phyloP scores from a whole-genome alignment of 2,329 filamentous ascomycete genomes.

The Pseudogymnoascus sp. region DNA sequence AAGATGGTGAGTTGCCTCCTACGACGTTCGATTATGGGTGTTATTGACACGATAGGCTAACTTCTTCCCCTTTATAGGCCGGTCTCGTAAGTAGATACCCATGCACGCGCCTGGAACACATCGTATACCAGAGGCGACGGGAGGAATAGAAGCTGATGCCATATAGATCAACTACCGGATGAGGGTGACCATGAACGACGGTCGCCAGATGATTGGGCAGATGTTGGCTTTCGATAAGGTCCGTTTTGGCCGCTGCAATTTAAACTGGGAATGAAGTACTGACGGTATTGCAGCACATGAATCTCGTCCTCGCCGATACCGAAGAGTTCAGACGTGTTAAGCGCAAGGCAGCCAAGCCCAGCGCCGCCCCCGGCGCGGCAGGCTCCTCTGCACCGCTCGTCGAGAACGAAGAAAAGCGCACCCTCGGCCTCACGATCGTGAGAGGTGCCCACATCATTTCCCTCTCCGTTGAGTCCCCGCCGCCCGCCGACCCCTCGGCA shows the following conservation, averaged over 20 bases:
- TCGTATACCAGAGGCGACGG: neutral
- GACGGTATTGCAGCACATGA: conserved; percentile 71
- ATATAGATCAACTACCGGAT: conserved; percentile 97
- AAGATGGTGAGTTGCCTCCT: conserved; percentile 79
- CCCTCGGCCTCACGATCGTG: conserved; percentile 89
- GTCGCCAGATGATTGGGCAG: conserved; percentile 91
- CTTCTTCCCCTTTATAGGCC: conserved; percentile 48
- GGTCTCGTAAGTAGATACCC: conserved; percentile 54
- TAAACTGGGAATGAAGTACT: conserved; percentile 4
- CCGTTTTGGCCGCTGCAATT: conserved; percentile 15
- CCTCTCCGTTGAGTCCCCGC: conserved; percentile 89
- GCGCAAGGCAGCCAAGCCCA: conserved; percentile 68
- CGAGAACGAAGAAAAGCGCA: conserved; percentile 93
- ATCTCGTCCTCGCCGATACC: conserved; percentile 94
- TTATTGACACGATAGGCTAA: conserved; percentile 53
- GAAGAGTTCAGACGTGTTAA: conserved; percentile 94
- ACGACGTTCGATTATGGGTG: conserved; percentile 33
- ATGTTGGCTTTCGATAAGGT: conserved; percentile 99
- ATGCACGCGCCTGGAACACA: neutral
- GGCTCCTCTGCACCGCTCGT: conserved; percentile 58
- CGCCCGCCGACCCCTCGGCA: conserved; percentile 85
- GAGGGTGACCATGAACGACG: conserved; percentile 91
- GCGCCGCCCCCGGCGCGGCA: conserved; percentile 44
- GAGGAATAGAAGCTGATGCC: neutral
- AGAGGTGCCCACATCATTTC: conserved; percentile 93